These are phyloP conservation scores for Coemansia sp. DNA, from an alignment of 192 early-diverging fungal genomes.

Conservation along the genomic window DNA sequence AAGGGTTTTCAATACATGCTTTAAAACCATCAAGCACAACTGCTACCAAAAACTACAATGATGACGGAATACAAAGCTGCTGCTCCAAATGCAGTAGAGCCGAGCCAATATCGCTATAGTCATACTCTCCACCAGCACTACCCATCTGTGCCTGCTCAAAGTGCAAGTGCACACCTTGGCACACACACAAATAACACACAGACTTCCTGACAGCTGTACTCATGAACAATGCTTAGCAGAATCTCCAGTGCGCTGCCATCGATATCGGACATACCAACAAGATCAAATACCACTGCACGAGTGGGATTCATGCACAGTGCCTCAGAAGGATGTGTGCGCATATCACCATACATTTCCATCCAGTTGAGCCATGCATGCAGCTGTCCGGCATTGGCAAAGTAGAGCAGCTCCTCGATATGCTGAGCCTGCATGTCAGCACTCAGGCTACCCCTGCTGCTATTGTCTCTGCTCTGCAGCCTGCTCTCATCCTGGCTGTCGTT, in stretches of 20 bases:
- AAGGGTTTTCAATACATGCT: slow-evolving; percentile 5
- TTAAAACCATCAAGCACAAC: background rate
- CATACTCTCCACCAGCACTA: slow-evolving; percentile 61
- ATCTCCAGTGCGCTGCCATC: slow-evolving; percentile 93
- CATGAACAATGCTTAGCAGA: slow-evolving; percentile 84
- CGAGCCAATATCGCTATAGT: slow-evolving; percentile 68
- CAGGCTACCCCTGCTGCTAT: background rate
- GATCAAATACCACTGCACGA: slow-evolving; percentile 85
- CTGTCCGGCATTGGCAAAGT: slow-evolving; percentile 97
- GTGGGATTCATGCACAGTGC: slow-evolving; percentile 75
- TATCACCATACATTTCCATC: slow-evolving; percentile 90
- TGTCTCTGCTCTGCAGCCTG: background rate
- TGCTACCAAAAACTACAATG: background rate
- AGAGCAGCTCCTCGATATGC: slow-evolving; percentile 88
- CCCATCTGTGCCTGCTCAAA: slow-evolving; percentile 75
- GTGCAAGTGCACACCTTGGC: slow-evolving; percentile 62
- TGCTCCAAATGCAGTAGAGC: slow-evolving; percentile 59
- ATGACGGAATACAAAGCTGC: slow-evolving; percentile 18
- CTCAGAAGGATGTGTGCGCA: slow-evolving; percentile 93
- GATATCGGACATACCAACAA: slow-evolving; percentile 80
- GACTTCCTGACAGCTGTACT: slow-evolving; percentile 77
- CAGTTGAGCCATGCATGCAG: slow-evolving; percentile 91
- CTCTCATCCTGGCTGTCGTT: slow-evolving; percentile 21
- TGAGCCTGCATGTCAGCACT: slow-evolving; percentile 56
- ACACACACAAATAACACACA: slow-evolving; percentile 88